A percentile compares a stretch with the other conserved stretches of the same genome.
Evolutionary conservation across 2,329 filamentous ascomycete genomes (phyloP).

Genomic region (Setomelanomma holmii): DNA sequence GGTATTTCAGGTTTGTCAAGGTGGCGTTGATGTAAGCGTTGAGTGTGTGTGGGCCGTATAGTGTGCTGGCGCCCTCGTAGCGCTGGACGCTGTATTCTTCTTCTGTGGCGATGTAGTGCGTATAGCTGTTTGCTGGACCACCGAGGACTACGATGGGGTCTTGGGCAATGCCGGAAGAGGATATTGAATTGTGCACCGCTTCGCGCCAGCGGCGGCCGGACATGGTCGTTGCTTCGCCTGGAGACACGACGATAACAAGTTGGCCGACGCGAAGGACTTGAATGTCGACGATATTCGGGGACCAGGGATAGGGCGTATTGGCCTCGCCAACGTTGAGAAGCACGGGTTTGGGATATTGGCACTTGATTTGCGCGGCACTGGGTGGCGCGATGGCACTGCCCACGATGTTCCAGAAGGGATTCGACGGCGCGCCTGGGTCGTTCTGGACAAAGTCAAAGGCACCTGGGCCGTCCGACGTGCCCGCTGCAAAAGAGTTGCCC

Average conservation of each 20-base stretch:
- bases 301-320: conserved; percentile 81
- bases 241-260: conserved; percentile 81
- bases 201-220: conserved; percentile 84
- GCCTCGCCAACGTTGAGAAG: conserved; percentile 87
- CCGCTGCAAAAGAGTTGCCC: conserved; percentile 91
- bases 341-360: conserved; percentile 83
- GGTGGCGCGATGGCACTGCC: conserved; percentile 75
- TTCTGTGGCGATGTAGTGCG: conserved; percentile 79
- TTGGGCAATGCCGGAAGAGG: conserved; percentile 28
- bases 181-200: conserved; percentile 38
- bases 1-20: conserved; percentile 72
- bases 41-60: conserved; percentile 83
- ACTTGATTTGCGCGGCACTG: conserved; percentile 71
- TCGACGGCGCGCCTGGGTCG: conserved; percentile 74
- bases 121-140: conserved; percentile 89
- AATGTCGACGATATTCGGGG: conserved; percentile 88
- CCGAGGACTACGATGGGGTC: conserved; percentile 76
- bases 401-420: conserved; percentile 81
- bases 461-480: conserved; percentile 90
- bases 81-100: conserved; percentile 86
- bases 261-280: conserved; percentile 86
- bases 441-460: conserved; percentile 94
- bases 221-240: conserved; percentile 93
- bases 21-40: conserved; percentile 89
- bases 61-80: conserved; percentile 93